Evolutionary conservation across 2,329 filamentous ascomycete genomes (phyloP), one percentile per base, ranked within the genome.

Genomic region (Monilinia laxa): DNA sequence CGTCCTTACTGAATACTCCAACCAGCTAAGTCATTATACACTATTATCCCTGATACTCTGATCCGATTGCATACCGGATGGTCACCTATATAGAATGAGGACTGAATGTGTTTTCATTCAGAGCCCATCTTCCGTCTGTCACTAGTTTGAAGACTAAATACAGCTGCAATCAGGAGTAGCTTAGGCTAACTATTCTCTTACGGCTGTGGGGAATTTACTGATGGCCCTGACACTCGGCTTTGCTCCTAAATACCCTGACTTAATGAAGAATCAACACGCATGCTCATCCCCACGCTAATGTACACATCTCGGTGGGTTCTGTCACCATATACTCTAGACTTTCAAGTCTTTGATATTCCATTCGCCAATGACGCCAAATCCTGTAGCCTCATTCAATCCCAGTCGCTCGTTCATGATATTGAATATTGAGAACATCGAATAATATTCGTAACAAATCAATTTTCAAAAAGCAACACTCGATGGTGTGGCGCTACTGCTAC

Each of bases 401-500:
- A 20, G 49, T 38, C 31, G 45, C 20, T 40, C 45, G n/a, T 25
- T 40, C n/a, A 38, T 49, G 16, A 38, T 38, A 51, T 60, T n/a
- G 20, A 49, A 60, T 35, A 12, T 23, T 23, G 9, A 16, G 9
- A 20, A 49, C 40, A 35, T 35, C 31, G 31, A 35, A 1, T 9
- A 35, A 35, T 35, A 60, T 60, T 60, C 47, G 31, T 3, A 38
- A 60, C 38, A 20, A 25, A 23, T 20, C 40, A 2, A 7, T 63
- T 23, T 53, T 63, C 12, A 63, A 28, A 28, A 42, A 23, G 51
- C 23, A 28, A 49, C 55, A 53, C 45, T 60, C 12, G 75, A 75
- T 12, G 74, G 73, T n/a, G 73, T 76, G 58, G 70, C 73, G 47
- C 73, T 74, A 54, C 72, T 72, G n/a, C 73, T 74, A 18, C 85